Evolutionary conservation across 768 basidiomycete species (phyloP).

Genomic region (Lactifluus hygrophoroides): DNA sequence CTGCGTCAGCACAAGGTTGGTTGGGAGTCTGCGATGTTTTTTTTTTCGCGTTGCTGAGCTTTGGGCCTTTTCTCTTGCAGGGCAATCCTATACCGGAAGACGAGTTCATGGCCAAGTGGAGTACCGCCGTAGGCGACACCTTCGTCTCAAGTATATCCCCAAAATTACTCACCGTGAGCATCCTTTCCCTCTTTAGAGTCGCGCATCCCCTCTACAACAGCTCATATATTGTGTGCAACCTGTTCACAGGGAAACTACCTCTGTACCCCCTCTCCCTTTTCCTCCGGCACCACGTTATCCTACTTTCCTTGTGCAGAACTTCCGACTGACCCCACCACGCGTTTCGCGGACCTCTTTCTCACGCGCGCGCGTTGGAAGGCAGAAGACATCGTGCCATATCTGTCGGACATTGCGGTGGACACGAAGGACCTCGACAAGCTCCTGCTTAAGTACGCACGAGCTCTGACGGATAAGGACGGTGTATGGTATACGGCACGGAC

Average conservation of each 20-base stretch:
- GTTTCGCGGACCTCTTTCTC: constrained; percentile 86
- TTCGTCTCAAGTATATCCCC: constrained; percentile 60
- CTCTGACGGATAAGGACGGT: constrained; percentile 58
- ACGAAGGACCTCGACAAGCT: constrained; percentile 82
- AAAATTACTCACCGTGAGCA: constrained; percentile 56
- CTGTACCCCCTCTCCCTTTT: constrained; percentile 30
- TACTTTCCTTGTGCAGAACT: constrained; percentile 74
- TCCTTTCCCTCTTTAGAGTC: not conserved
- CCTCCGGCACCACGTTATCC: constrained; percentile 35
- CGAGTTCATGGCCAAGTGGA: constrained; percentile 62
- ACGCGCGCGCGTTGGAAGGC: constrained; percentile 67
- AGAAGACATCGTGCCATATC: constrained; percentile 75
- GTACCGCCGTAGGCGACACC: constrained; percentile 63
- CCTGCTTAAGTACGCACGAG: constrained; percentile 77
- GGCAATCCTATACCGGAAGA: constrained; percentile 48
- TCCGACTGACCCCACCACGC: constrained; percentile 65
- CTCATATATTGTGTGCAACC: not conserved
- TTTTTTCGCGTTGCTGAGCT: no score
- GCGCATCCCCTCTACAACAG: not conserved
- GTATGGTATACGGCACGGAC: constrained; percentile 68
- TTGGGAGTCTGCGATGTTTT: not conserved
- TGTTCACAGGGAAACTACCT: constrained; percentile 67
- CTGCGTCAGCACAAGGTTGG: constrained; percentile 52
- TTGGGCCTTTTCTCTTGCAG: constrained; percentile 28
- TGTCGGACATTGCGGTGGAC: constrained; percentile 75